Conservation (phyloP, 306 rosid species). For the Glycine latifolia region DNA sequence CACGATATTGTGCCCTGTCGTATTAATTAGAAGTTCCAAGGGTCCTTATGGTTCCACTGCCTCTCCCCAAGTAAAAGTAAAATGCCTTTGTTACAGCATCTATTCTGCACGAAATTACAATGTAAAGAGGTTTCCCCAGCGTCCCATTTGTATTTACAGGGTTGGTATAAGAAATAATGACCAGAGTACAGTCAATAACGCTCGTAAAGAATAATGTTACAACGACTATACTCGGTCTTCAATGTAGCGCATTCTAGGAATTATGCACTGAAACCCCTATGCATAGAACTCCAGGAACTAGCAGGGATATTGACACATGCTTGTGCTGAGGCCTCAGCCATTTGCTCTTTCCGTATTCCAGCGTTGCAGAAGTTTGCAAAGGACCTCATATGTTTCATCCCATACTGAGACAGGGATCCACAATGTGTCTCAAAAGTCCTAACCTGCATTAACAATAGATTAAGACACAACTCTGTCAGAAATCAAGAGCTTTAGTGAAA, state of each 20-base stretch:
- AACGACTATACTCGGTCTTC: slow-evolving; percentile 32
- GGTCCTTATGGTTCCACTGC: slow-evolving; percentile 1
- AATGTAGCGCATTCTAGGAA: slow-evolving; percentile 6
- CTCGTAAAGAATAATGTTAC: not conserved
- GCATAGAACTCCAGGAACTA: slow-evolving; percentile 79
- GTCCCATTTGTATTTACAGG: slow-evolving; percentile 52
- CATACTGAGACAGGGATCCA: slow-evolving; percentile 88
- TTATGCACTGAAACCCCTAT: slow-evolving; percentile 76
- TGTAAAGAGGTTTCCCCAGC: slow-evolving; percentile 4
- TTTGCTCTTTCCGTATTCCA: slow-evolving; percentile 67
- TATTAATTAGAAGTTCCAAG: slow-evolving; percentile 7
- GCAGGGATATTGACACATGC: slow-evolving; percentile 74
- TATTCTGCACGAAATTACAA: slow-evolving; percentile 33
- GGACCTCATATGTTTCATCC: slow-evolving; percentile 96
- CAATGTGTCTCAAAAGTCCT: slow-evolving; percentile 84
- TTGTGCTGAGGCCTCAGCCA: slow-evolving; percentile 86
- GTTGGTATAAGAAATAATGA: slow-evolving; percentile 3
- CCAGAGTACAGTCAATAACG: slow-evolving; percentile 1
- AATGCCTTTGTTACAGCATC: slow-evolving; percentile 35
- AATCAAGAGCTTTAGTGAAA: slow-evolving; percentile 33
- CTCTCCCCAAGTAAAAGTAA: not conserved
- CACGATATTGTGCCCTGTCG: not conserved
- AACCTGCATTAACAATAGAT: slow-evolving; percentile 61
- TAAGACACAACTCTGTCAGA: not conserved
- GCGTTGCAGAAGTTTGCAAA: slow-evolving; percentile 91